These are phyloP conservation scores for Phytophthora agathidicida DNA, from an alignment of 352 stramenopile genomes.

Conservation along the genomic window DNA sequence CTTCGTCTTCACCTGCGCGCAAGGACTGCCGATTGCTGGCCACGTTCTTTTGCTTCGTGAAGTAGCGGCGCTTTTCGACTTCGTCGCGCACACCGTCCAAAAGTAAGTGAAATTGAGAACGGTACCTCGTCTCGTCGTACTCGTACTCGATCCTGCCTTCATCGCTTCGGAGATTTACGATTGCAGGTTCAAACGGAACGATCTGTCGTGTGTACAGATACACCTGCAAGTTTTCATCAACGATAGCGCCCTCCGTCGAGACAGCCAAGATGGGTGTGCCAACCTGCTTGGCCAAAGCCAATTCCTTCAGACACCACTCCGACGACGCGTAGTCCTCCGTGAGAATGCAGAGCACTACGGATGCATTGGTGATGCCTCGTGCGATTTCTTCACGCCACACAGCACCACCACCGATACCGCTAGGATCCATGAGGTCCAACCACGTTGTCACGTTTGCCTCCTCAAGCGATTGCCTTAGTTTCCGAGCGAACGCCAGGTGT, in stretches of 20 bases:
- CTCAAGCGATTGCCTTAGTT: conserved; percentile 62
- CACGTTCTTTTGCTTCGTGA: conserved; percentile 50
- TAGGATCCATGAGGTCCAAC: conserved; percentile 81
- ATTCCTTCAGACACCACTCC: conserved; percentile 77
- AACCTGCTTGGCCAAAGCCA: conserved; percentile 75
- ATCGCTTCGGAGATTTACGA: conserved; percentile 40
- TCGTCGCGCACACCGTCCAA: conserved; percentile 63
- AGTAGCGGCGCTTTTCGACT: conserved; percentile 44
- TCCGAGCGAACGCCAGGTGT: conserved; percentile 75
- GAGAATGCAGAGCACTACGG: conserved; percentile 66
- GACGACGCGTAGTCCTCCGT: conserved; percentile 73
- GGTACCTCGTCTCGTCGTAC: conserved; percentile 24
- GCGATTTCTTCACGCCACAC: conserved; percentile 81
- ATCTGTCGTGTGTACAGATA: conserved; percentile 80
- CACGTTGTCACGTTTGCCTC: conserved; percentile 73
- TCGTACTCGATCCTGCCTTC: conserved; percentile 25
- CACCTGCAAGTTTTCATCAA: conserved; percentile 72
- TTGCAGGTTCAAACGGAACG: conserved; percentile 67
- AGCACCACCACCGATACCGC: conserved; percentile 67
- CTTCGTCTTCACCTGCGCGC: not conserved
- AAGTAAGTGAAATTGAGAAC: conserved; percentile 31
- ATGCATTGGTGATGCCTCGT: conserved; percentile 68
- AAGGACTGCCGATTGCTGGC: conserved; percentile 6
- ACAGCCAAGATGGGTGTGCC: conserved; percentile 70
- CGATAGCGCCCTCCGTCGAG: conserved; percentile 61